phyloP scores from a whole-genome alignment of 345 rosid species.

The Hibiscus mutabilis region DNA sequence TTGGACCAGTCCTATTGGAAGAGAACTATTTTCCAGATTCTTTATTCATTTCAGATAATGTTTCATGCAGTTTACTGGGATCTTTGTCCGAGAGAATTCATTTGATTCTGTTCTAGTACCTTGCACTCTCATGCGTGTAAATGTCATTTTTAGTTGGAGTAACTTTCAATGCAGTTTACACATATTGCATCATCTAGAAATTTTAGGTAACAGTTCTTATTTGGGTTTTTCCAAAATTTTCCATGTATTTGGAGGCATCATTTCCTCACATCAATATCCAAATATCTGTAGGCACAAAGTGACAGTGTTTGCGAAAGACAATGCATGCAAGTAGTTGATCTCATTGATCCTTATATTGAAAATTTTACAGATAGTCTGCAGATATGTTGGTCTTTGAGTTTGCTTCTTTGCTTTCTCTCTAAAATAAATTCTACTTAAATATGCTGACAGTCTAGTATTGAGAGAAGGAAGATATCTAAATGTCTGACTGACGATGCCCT shows the following conservation, averaged over 20 bases:
- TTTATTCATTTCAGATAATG: not conserved
- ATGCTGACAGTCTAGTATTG: constrained; percentile 50
- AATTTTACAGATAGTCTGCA: constrained; percentile 4
- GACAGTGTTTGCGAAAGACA: not conserved
- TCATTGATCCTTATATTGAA: not conserved
- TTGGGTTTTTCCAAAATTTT: no score
- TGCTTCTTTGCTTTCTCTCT: constrained; percentile 6
- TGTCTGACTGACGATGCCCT: constrained; percentile 58
- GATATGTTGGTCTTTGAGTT: not conserved
- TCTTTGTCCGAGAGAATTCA: not conserved
- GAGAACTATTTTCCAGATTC: not conserved
- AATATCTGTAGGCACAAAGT: no score
- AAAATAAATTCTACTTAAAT: constrained; percentile 6
- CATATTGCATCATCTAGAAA: not conserved
- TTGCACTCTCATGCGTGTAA: not conserved
- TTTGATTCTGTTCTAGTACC: not conserved
- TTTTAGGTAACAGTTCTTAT: not conserved
- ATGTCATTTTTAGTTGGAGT: not conserved
- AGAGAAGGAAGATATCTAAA: constrained; percentile 60
- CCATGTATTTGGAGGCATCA: no score
- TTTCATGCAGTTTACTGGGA: not conserved
- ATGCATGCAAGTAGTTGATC: not conserved
- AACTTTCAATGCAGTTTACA: not conserved
- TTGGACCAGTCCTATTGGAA: not conserved
- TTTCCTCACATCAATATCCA: no score